Evolutionary conservation across 306 rosid species (phyloP).

Genomic region (Trichosanthes cucumerina): DNA sequence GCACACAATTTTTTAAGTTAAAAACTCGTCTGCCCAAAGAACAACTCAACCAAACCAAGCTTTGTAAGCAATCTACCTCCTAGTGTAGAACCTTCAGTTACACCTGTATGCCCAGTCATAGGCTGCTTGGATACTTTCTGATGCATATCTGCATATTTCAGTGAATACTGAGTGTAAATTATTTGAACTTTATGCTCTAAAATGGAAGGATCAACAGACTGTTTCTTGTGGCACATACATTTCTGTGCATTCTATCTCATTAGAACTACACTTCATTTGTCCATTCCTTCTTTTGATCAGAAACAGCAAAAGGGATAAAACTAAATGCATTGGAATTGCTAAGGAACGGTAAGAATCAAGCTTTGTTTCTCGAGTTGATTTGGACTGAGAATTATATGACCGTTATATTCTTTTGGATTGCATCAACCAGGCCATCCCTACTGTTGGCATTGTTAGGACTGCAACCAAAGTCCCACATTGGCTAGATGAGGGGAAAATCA

Average conservation of each 20-base stretch:
- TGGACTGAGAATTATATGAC: conserved; percentile 20
- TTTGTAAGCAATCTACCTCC: conserved; percentile 27
- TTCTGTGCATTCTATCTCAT: conserved; percentile 43
- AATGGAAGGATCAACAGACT: neutral
- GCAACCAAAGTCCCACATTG: too few species aligned
- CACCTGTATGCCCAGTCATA: conserved; percentile 76
- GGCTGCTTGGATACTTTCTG: conserved; percentile 61
- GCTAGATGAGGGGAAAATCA: too few species aligned
- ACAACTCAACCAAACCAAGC: conserved; percentile 2
- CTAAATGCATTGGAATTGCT: neutral
- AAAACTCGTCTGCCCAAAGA: neutral
- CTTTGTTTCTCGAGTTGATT: neutral
- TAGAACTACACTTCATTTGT: conserved; percentile 40
- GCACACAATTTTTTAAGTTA: conserved; percentile 1
- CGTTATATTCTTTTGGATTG: conserved; percentile 60
- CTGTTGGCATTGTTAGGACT: too few species aligned
- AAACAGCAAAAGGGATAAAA: neutral
- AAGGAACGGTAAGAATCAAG: neutral
- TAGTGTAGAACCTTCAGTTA: conserved; percentile 39
- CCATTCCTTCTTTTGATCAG: conserved; percentile 50
- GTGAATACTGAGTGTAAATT: neutral
- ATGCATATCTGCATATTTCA: conserved; percentile 50
- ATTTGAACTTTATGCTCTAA: neutral
- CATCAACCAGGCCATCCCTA: conserved; percentile 26
- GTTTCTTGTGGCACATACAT: conserved; percentile 26